phyloP scores from a whole-genome alignment of 371 early-diverging fungal species.

The Furculomyces boomerangus region DNA sequence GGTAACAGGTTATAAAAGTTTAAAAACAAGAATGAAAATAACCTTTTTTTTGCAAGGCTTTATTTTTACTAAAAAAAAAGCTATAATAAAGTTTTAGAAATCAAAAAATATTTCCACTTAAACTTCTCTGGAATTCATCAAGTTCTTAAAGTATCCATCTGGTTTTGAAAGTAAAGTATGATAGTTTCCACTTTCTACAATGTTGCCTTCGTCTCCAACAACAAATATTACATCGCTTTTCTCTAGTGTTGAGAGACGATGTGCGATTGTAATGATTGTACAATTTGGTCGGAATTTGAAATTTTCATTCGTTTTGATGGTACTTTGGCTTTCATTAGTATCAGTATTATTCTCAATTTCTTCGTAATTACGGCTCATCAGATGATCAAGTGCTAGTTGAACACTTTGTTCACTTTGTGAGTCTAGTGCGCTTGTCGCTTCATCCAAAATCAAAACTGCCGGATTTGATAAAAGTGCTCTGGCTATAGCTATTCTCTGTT shows the following conservation, averaged over 20 bases:
- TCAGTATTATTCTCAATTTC: not conserved
- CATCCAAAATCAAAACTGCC: slow-evolving; percentile 25
- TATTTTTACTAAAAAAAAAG: not conserved
- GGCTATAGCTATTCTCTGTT: slow-evolving; percentile 53
- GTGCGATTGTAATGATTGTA: slow-evolving; percentile 36
- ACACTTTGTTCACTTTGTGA: slow-evolving; percentile 22
- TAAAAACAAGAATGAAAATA: not conserved
- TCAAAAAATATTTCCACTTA: not conserved
- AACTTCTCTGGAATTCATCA: slow-evolving; percentile 14
- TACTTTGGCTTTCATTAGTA: not conserved
- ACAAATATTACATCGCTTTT: slow-evolving; percentile 20
- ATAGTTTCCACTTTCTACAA: slow-evolving; percentile 19
- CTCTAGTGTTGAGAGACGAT: slow-evolving; percentile 34
- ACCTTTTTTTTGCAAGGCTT: not conserved
- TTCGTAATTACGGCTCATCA: not conserved
- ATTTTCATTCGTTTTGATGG: not conserved
- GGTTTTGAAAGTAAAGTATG: slow-evolving; percentile 10
- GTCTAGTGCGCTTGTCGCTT: slow-evolving; percentile 32
- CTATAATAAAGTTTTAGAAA: not conserved
- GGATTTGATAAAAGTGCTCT: slow-evolving; percentile 29
- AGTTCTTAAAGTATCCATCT: slow-evolving; percentile 15
- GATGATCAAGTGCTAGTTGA: slow-evolving; percentile 22
- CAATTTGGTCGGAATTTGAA: not conserved
- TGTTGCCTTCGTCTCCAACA: slow-evolving; percentile 16
- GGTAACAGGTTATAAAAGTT: not conserved